Percentiles rank a stretch among this genome's conserved stretches.
Conservation (phyloP, 176 grass and related monocot species). For the Bromus sterilis region DNA sequence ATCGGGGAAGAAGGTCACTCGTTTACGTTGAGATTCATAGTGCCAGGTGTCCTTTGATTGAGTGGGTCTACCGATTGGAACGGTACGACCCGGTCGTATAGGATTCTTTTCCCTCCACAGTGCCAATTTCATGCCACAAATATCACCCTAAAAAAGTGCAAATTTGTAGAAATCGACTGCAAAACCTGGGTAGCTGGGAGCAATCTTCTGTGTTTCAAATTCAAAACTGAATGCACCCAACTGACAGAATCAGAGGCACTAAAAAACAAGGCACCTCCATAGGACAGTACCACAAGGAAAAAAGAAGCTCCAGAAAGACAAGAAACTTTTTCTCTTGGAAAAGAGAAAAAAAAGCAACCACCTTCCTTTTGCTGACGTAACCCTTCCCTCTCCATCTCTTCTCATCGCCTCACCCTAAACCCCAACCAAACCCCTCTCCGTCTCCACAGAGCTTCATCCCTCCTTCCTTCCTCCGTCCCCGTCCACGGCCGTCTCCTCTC, state of each 20-base stretch:
- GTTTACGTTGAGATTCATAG: too few relatives aligned
- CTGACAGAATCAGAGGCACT: neutral
- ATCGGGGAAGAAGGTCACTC: too few relatives aligned
- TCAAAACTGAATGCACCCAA: neutral
- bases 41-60: too few relatives aligned
- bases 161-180: too few relatives aligned
- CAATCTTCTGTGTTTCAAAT: neutral
- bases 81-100: too few relatives aligned
- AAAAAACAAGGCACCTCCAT: neutral
- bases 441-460: neutral
- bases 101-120: too few relatives aligned
- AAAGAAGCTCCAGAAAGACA: neutral
- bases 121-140: too few relatives aligned
- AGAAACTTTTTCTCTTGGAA: neutral
- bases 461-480: neutral
- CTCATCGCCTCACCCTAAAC: neutral
- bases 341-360: neutral
- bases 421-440: slow-evolving; percentile 11
- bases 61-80: too few relatives aligned
- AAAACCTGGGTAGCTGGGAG: too few relatives aligned
- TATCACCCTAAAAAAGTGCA: too few relatives aligned
- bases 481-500: neutral
- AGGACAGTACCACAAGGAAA: neutral
- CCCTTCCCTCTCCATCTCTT: neutral
- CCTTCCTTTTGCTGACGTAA: neutral